Evolutionary conservation across 257 asterid species (phyloP).

Genomic region (Petunia axillaris): DNA sequence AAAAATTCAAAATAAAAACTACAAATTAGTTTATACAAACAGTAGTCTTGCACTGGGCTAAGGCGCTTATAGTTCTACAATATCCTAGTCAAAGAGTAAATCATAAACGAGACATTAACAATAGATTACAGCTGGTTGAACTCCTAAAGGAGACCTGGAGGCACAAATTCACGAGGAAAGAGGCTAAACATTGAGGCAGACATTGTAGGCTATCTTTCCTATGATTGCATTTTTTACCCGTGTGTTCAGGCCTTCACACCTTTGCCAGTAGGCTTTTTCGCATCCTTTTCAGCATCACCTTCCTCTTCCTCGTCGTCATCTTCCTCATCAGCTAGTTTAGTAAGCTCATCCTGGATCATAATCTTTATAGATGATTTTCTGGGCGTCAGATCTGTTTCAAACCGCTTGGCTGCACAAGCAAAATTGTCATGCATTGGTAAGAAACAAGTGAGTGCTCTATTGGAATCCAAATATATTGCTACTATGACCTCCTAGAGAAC

Average conservation of each 20-base stretch:
- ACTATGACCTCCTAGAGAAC: background rate
- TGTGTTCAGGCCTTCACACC: slow-evolving; percentile 53
- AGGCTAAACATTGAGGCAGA: background rate
- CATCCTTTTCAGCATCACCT: slow-evolving; percentile 42
- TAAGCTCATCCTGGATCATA: slow-evolving; percentile 93
- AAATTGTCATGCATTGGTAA: background rate
- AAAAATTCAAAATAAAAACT: background rate
- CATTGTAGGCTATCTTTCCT: background rate
- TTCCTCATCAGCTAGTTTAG: slow-evolving; percentile 71
- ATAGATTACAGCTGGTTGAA: slow-evolving; percentile 39
- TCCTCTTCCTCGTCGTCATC: slow-evolving; percentile 66
- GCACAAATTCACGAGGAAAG: slow-evolving; percentile 27
- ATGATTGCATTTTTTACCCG: slow-evolving; percentile 19
- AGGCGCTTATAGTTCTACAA: slow-evolving; percentile 16
- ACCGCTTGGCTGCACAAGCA: slow-evolving; percentile 58
- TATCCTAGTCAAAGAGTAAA: slow-evolving; percentile 6
- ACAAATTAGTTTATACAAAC: slow-evolving; percentile 24
- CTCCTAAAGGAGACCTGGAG: slow-evolving; percentile 17
- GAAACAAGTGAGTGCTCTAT: background rate
- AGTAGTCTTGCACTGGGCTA: slow-evolving; percentile 10
- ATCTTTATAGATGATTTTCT: slow-evolving; percentile 65
- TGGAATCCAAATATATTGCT: background rate
- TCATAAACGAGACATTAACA: slow-evolving; percentile 10
- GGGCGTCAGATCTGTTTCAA: slow-evolving; percentile 53
- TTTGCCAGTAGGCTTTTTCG: slow-evolving; percentile 38